A percentile compares a stretch with the other conserved stretches of the same genome.
phyloP scores from a whole-genome alignment of 495 filamentous ascomycete genomes.

The Rhypophila decipiens region DNA sequence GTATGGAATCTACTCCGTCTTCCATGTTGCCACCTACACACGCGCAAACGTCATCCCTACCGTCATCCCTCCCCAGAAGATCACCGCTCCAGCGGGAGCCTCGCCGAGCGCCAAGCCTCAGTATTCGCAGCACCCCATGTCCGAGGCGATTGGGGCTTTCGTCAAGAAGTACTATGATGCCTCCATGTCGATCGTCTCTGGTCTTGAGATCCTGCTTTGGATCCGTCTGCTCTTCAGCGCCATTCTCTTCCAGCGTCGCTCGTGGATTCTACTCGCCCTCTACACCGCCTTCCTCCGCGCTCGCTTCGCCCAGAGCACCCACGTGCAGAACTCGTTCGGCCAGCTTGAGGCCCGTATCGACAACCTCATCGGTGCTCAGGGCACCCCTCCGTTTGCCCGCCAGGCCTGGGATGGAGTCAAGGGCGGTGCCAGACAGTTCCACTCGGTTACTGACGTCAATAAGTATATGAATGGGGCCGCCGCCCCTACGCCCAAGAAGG shows the following conservation, averaged over 20 bases:
- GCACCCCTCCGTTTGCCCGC: conserved; percentile 75
- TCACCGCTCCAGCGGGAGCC: conserved; percentile 38
- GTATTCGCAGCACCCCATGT: conserved; percentile 57
- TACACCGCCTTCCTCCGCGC: conserved; percentile 92
- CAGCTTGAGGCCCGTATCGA: conserved; percentile 70
- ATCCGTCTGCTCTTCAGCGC: conserved; percentile 71
- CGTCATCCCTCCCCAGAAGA: conserved; percentile 39
- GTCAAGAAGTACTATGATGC: conserved; percentile 97
- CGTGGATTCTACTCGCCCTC: conserved; percentile 76
- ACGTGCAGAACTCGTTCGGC: conserved; percentile 75
- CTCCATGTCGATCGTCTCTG: conserved; percentile 74
- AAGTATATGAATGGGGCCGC: conserved; percentile 55
- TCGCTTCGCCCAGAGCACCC: conserved; percentile 81
- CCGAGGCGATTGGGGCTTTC: conserved; percentile 80
- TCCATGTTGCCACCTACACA: conserved; percentile 88
- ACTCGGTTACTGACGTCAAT: conserved; percentile 70
- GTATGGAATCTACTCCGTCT: conserved; percentile 94
- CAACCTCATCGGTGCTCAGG: conserved; percentile 74
- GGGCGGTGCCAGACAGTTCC: conserved; percentile 60
- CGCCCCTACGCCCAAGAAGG: conserved; percentile 49
- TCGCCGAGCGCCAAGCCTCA: conserved; percentile 58
- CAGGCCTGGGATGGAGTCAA: conserved; percentile 81
- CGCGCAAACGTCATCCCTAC: conserved; percentile 66
- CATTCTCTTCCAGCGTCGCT: conserved; percentile 79
- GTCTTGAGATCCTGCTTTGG: conserved; percentile 74